Evolutionary conservation across 768 basidiomycete genomes (phyloP), one percentile per base, ranked within the genome.

Genomic region (Roridomyces roridus): DNA sequence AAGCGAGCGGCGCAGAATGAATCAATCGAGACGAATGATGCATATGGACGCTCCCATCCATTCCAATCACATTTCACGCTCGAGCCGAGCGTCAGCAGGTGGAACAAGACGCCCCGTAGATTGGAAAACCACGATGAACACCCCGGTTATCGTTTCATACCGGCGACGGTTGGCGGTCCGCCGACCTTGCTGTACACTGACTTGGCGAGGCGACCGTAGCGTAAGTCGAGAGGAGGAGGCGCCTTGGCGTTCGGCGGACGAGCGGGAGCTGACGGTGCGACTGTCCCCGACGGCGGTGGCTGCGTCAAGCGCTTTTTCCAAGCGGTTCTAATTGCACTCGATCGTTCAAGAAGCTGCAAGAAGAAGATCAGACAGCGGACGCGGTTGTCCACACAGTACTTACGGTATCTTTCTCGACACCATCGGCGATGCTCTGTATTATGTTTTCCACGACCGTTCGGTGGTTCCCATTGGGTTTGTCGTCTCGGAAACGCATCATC

Each of bases 381-480:
- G 42, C 31, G 25, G 39, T 58, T 45, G 31, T n/a, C n/a, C n/a
- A n/a, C n/a, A n/a, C 20, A 29, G 34, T 20, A 77, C 88, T 68
- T 66, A 98, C 96, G 62, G 79, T 79, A 36, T 93, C 86, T 67
- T 91, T 90, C 67, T 96, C 94, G 35, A 98, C 94, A 10, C 97
- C 97, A 70, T 98, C 96, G 40, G 85, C 83, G 59, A 99, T 98
- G 63, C 89, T 96, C 63, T 88, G 81, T 48, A 98, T 85, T 65
- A 99, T 94, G 61, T 89, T 92, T 53, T 92, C 86, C 43, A 98
- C 94, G 51, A 94, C 86, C 26, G 75, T 82, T 57, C 81, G 83
- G 71, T 92, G 94, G 71, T 99, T 99, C 15, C 94, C 97, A 60
- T 96, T 75, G 4, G 86, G 89, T 71, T 99, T 99, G 72, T 99